Base-by-base conservation (phyloP, 2,329 filamentous ascomycete species). In the Pyricularia grisea region DNA sequence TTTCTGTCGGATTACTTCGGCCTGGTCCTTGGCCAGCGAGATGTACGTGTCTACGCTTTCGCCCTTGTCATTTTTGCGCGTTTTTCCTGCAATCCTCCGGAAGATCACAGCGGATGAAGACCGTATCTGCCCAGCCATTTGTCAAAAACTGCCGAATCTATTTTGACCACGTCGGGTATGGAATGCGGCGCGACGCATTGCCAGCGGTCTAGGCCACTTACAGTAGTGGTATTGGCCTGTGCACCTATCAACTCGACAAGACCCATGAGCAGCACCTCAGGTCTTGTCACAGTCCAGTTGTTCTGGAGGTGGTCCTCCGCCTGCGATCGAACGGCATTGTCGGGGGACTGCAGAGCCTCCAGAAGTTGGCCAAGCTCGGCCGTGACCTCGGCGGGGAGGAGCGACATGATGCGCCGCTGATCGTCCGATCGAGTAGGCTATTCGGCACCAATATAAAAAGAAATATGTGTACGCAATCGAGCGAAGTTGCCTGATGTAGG, bases 31-130 rank as follows among this genome's bases (percentile, higher is more conserved):
- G 72, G 86, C 85, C 68, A 98, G 84, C 55, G 91, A 93, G 71
- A 95, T 85, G 78, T 98, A 98, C 70, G 96, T 86, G 79, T 99
- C 95, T 73, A 90, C 87, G 70, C 87, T 90, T 69, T 92, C 88
- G 72, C 88, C 89, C 28, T 87, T 85, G 4, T 86, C 84, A 72
- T 88, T 87, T 82, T 97, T 97, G 74, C 91, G 88, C 66, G 91
- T 91, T 80, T 96, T 97, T 70, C 92, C 94, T 66, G 95, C 88
- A 81, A 98, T 96, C 77, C 94, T 90, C 75, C 95, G 90, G 81
- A 99, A 98, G 72, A 99, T 90, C 65, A 99, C 93, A 69, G 95
- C 92, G 68, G 93, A 89, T 78, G 97, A 99, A 20, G 94, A 92
- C 75, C 95, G 92, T 71, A 90, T 90, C 94, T 97, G 76, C 71